Evolutionary conservation across 2,329 filamentous ascomycete genomes (phyloP).

Genomic region (Dothistroma pini): DNA sequence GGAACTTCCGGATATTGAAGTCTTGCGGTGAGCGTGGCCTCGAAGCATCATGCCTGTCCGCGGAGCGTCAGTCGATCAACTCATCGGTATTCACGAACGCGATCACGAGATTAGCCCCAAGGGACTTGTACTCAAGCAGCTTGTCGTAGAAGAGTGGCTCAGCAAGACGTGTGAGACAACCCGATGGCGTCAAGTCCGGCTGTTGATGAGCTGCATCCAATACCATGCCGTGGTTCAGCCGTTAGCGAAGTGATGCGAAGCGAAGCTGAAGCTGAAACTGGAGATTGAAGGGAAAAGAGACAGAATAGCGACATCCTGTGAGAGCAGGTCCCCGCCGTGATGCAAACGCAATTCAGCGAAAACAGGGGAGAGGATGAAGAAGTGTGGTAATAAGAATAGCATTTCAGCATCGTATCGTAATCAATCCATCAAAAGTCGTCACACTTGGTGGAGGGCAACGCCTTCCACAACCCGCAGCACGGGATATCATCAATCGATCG

Average conservation of each 20-base stretch:
- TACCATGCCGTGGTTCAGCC: background rate
- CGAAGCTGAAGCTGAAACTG: no score
- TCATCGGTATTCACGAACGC: no score
- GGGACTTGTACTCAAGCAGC: background rate
- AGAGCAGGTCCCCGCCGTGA: background rate
- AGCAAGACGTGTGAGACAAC: background rate
- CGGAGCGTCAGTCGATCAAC: no score
- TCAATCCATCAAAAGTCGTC: background rate
- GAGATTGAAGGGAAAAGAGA: background rate
- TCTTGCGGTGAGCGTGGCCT: no score
- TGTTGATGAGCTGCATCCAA: background rate
- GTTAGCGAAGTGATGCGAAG: background rate
- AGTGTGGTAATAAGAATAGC: background rate
- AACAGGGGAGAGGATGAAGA: background rate
- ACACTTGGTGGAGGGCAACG: background rate
- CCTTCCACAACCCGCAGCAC: background rate
- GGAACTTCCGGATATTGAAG: no score
- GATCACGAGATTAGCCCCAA: background rate
- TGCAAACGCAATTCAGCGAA: background rate
- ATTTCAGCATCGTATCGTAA: background rate
- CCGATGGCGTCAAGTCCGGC: background rate
- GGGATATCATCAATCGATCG: background rate
- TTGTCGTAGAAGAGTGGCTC: background rate
- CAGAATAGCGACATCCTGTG: background rate
- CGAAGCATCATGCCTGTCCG: no score